Conservation (phyloP, 2,329 filamentous ascomycete species). For the Cytospora schulzeri region DNA sequence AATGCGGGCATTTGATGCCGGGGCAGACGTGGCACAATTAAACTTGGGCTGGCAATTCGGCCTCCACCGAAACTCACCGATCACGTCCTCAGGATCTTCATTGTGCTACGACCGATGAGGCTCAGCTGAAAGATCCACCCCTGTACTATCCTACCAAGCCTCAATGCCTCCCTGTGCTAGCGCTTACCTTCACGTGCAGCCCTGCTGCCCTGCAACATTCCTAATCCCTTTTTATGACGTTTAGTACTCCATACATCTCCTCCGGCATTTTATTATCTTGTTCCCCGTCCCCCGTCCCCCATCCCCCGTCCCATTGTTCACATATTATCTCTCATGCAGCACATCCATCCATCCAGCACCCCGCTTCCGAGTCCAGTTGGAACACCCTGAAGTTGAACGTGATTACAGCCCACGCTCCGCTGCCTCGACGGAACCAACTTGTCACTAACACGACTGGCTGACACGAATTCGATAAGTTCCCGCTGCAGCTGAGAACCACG, state of each 20-base stretch:
- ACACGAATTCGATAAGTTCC: background rate
- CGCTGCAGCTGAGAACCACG: background rate
- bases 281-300: background rate
- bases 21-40: background rate
- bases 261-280: background rate
- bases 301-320: background rate
- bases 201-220: constrained; percentile 11
- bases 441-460: background rate
- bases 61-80: constrained; percentile 6
- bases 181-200: constrained; percentile 25
- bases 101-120: constrained; percentile 20
- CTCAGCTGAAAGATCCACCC: constrained; percentile 26
- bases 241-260: background rate
- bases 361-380: background rate
- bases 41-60: background rate
- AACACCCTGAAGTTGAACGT: background rate
- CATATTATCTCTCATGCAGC: background rate
- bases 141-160: constrained; percentile 21
- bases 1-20: background rate
- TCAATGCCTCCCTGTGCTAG: constrained; percentile 18
- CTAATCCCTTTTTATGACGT: constrained; percentile 16
- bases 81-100: constrained; percentile 9
- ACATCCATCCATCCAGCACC: background rate
- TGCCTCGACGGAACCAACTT: background rate
- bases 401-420: background rate